phyloP scores from a whole-genome alignment of 1,284 basidiomycete genomes.

The Rhizopogon parksii region DNA sequence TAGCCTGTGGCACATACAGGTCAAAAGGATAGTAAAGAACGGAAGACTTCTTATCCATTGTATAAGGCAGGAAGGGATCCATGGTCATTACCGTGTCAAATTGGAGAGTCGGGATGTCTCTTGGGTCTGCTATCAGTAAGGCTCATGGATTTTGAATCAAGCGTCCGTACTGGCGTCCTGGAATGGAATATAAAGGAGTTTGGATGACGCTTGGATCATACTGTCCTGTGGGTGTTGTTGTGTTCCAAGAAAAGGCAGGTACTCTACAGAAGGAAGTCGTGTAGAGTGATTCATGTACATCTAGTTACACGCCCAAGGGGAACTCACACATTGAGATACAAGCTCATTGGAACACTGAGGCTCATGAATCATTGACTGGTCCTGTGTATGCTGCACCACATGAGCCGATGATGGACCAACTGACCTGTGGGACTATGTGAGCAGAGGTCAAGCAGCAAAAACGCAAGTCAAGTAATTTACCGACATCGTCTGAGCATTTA shows the following conservation, averaged over 20 bases:
- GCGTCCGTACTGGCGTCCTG: conserved; percentile 1
- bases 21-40: conserved; percentile 6
- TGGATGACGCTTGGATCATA: conserved; percentile 1
- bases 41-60: background rate
- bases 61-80: conserved; percentile 4
- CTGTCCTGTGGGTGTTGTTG: background rate
- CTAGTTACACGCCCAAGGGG: no score
- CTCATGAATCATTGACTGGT: background rate
- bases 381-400: conserved; percentile 2
- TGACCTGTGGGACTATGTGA: background rate
- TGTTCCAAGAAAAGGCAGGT: conserved; percentile 1
- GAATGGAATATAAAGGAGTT: conserved; percentile 3
- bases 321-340: conserved; percentile 5
- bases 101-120: background rate
- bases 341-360: conserved; percentile 3
- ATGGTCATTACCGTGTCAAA: conserved; percentile 1
- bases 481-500: conserved; percentile 1
- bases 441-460: background rate
- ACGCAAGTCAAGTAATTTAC: background rate
- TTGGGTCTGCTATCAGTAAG: background rate
- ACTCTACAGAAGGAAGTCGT: background rate
- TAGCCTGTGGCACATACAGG: background rate
- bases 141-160: background rate
- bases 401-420: conserved; percentile 5
- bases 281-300: background rate